phyloP scores from a whole-genome alignment of 1,139 yeast genomes.

The Taiozyma sp. region DNA sequence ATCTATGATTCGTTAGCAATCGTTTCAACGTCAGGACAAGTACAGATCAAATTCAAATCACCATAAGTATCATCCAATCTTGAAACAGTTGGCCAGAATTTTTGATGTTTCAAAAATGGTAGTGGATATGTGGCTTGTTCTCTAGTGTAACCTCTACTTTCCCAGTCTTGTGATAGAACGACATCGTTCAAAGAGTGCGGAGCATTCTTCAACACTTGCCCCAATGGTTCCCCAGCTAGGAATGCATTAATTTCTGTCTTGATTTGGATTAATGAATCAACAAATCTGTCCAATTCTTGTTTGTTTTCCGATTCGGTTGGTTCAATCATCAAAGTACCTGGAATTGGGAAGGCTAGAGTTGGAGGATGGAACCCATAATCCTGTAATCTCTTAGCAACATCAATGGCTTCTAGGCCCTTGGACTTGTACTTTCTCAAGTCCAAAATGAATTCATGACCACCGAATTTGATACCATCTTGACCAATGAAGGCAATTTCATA shows the following conservation, averaged over 20 bases:
- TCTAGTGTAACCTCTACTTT: constrained; percentile 86
- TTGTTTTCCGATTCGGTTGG: constrained; percentile 94
- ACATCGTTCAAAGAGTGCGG: constrained; percentile 89
- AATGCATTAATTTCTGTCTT: constrained; percentile 78
- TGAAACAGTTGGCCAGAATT: constrained; percentile 94
- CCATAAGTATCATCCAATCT: constrained; percentile 94
- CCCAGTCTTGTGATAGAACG: constrained; percentile 55
- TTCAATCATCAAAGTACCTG: constrained; percentile 95
- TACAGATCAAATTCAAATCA: constrained; percentile 87
- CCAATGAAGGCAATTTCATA: constrained; percentile 76
- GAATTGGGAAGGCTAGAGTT: constrained; percentile 97
- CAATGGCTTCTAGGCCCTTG: constrained; percentile 87
- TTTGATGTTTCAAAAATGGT: constrained; percentile 60
- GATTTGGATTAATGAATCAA: constrained; percentile 80
- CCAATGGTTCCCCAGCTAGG: constrained; percentile 59
- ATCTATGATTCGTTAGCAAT: constrained; percentile 16
- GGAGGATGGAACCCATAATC: constrained; percentile 99
- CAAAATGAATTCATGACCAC: constrained; percentile 95
- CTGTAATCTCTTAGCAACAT: constrained; percentile 92
- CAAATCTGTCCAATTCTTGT: constrained; percentile 84
- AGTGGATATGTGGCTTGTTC: constrained; percentile 93
- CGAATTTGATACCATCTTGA: constrained; percentile 57
- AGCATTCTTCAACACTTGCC: constrained; percentile 76
- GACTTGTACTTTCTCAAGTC: constrained; percentile 84
- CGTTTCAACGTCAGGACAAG: constrained; percentile 76